Base-by-base conservation (phyloP, 768 basidiomycete genomes). In the Pholiota microspora region DNA sequence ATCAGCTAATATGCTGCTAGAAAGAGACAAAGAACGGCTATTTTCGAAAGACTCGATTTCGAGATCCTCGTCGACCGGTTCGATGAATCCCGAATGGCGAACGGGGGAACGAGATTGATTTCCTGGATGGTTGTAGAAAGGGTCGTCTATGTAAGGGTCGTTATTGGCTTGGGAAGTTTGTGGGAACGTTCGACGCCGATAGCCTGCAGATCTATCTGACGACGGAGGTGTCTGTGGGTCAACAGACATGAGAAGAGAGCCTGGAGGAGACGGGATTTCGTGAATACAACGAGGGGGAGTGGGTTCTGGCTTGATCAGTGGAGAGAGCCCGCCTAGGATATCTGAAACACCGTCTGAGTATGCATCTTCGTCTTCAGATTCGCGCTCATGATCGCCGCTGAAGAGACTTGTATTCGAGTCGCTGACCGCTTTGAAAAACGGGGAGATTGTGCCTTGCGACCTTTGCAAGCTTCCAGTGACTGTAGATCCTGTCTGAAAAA, bases 11-110 rank as follows among this genome's bases (percentile, higher is more conserved):
- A 24, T 21, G 15, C n/a, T 27, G 32, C 34, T 42, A 28, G 44
- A 51, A 36, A 42, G 44, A 1, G 59, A 60, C 7, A 60, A 36
- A 4, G 63, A 63, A 13, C 67, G 67, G 21, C 68, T 75, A 9
- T 65, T 65, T 46, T 77, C 75, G 59, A 83, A 88, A 0, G 74
- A 74, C 12, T 73, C 69, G 4, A 87, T 62, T 58, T 88, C 85
- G 2, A 67, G 59, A 3, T 75, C 73, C 55, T 81, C 71, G 56
- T 86, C 82, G 7, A 81, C 81, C 2, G 71, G 68, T 21, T 76
- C 70, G 32, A 88, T 84, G 70, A 75, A 81, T 0, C 85, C 86
- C 0, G 67, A 64, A 51, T 77, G 75, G 16, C 85, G 78, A 25
- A 84, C 74, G 5, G 64, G 55, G 0, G 61, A 42, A 21, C 36